phyloP scores from a whole-genome alignment of 768 basidiomycete genomes.

The Mycena vitilis region DNA sequence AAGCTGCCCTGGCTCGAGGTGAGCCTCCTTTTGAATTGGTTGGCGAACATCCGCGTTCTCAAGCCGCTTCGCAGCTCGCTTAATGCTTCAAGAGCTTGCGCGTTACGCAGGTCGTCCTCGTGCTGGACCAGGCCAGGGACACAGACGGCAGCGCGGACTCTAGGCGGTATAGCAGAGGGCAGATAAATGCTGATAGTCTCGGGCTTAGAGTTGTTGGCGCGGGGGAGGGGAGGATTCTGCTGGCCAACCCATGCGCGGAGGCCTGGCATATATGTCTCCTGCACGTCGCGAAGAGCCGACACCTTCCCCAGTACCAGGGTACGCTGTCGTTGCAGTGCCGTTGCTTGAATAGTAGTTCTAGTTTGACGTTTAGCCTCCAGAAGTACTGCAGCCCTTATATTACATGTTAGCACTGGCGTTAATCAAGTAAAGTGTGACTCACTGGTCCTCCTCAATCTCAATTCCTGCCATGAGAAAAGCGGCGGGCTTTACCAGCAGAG shows the following conservation, averaged over 20 bases:
- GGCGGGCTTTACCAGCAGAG: background rate
- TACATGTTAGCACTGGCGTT: background rate
- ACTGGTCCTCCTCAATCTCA: background rate
- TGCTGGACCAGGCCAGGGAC: conserved; percentile 25
- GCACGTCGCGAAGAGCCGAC: background rate
- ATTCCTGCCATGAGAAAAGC: background rate
- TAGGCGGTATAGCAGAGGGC: conserved; percentile 35
- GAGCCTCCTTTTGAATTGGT: conserved; percentile 34
- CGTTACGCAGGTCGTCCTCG: conserved; percentile 36
- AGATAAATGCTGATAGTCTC: conserved; percentile 30
- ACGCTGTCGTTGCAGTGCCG: background rate
- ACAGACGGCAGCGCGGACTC: conserved; percentile 14
- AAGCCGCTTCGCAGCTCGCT: conserved; percentile 32
- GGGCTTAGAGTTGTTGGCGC: conserved; percentile 18
- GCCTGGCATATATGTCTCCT: background rate
- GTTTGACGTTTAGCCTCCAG: background rate
- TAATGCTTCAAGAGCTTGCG: conserved; percentile 36
- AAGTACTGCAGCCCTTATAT: background rate
- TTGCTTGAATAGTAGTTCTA: background rate
- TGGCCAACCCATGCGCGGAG: background rate
- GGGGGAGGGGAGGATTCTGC: background rate
- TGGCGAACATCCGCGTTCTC: conserved; percentile 31
- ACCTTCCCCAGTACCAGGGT: background rate
- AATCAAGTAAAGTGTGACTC: background rate
- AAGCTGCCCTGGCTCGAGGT: conserved; percentile 32